Percentiles rank a stretch among this genome's conserved stretches.
Evolutionary conservation across 2,329 filamentous ascomycete species (phyloP).

Genomic region (Raffaelea deltoideospora): DNA sequence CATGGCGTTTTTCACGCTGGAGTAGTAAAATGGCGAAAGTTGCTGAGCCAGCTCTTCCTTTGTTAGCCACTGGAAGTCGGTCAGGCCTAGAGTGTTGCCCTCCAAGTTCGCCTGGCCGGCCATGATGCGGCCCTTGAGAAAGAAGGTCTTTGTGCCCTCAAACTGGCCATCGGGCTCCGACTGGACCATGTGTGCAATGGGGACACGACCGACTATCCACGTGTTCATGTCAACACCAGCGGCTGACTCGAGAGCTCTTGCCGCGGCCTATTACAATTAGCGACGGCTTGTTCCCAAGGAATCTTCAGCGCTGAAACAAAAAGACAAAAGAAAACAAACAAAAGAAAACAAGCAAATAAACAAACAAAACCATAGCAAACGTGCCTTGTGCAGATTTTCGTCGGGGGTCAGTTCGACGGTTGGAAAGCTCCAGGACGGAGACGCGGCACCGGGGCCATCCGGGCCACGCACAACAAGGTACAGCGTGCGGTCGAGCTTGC

Average conservation of each 20-base stretch:
- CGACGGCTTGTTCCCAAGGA: too few relatives aligned
- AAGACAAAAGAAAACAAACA: constrained; percentile 1
- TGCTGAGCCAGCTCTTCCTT: constrained; percentile 68
- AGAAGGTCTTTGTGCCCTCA: constrained; percentile 73
- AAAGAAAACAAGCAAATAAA: neutral
- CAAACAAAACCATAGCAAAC: constrained; percentile 17
- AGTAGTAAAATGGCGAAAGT: constrained; percentile 56
- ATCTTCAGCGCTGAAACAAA: too few relatives aligned
- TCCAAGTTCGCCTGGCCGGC: constrained; percentile 79
- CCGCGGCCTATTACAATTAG: constrained; percentile 49
- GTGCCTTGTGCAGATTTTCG: constrained; percentile 72
- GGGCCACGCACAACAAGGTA: constrained; percentile 72
- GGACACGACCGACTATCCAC: constrained; percentile 86
- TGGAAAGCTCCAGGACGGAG: constrained; percentile 79
- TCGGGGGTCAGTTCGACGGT: constrained; percentile 49
- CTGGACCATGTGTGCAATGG: constrained; percentile 62
- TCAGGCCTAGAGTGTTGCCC: constrained; percentile 54
- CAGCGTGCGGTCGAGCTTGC: constrained; percentile 56
- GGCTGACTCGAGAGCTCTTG: constrained; percentile 59
- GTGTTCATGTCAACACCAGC: constrained; percentile 96
- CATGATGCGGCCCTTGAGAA: constrained; percentile 93
- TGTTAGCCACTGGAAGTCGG: constrained; percentile 83
- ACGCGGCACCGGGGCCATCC: too few relatives aligned
- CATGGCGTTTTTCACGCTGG: constrained; percentile 68
- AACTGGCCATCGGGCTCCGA: constrained; percentile 22